Evolutionary conservation across 1,139 yeast genomes (phyloP).

Genomic region (Protomyces macrosporus): DNA sequence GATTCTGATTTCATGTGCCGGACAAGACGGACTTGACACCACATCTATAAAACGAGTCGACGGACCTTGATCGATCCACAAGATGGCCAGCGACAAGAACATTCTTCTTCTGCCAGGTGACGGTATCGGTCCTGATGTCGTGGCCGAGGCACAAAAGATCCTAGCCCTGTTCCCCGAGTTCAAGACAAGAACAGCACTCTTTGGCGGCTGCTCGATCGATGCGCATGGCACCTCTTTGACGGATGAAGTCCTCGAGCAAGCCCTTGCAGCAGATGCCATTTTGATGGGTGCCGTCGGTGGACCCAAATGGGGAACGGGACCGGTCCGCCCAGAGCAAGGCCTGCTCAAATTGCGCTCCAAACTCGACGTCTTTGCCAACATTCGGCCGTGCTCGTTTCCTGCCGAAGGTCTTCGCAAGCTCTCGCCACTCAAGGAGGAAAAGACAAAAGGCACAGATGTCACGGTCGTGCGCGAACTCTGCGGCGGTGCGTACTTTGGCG

Average conservation of each 20-base stretch:
- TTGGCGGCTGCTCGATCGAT: slow-evolving; percentile 98
- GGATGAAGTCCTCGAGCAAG: slow-evolving; percentile 77
- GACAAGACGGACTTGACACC: too few species aligned
- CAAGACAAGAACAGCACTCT: slow-evolving; percentile 62
- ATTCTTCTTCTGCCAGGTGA: slow-evolving; percentile 92
- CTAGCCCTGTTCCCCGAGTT: slow-evolving; percentile 66
- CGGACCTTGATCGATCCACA: too few species aligned
- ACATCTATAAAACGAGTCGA: too few species aligned
- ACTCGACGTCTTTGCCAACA: slow-evolving; percentile 85
- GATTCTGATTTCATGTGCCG: too few species aligned
- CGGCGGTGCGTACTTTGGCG: slow-evolving; percentile 97
- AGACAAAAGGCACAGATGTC: slow-evolving; percentile 85
- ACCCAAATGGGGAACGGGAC: slow-evolving; percentile 95
- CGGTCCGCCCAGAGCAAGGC: slow-evolving; percentile 96
- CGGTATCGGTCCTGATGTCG: slow-evolving; percentile 90
- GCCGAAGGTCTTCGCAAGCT: slow-evolving; percentile 75
- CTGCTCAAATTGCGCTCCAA: slow-evolving; percentile 88
- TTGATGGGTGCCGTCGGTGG: slow-evolving; percentile 97
- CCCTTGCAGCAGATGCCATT: slow-evolving; percentile 87
- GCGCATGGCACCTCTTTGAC: slow-evolving; percentile 92
- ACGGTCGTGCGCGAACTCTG: slow-evolving; percentile 92
- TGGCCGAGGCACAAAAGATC: slow-evolving; percentile 86
- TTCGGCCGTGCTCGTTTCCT: slow-evolving; percentile 95
- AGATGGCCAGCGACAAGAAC: slow-evolving; percentile 44
- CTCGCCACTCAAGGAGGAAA: slow-evolving; percentile 78